Conservation (phyloP, 129 eudicot species). For the Helianthus tuberosus region DNA sequence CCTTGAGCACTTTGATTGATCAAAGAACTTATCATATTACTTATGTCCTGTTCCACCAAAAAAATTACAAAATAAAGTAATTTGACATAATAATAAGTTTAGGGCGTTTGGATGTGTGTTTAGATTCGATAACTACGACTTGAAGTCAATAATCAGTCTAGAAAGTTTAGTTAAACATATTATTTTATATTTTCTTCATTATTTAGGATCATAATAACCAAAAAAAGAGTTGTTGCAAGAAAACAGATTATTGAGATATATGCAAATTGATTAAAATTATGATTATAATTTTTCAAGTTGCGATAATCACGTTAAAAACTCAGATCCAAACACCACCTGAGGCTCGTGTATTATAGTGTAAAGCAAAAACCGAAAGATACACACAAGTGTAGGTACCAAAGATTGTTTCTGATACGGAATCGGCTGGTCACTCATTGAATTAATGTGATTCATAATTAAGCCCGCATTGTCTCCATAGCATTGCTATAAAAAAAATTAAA, state of each 20-base stretch:
- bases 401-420: conserved; percentile 43
- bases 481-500: conserved; percentile 30
- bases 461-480: conserved; percentile 32
- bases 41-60: conserved; percentile 42
- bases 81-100: neutral
- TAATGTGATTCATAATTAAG: conserved; percentile 33
- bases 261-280: neutral
- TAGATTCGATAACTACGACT: neutral
- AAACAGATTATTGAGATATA: neutral
- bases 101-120: conserved; percentile 11
- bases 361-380: conserved; percentile 23
- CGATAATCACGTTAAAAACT: conserved; percentile 1
- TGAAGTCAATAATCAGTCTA: conserved; percentile 6
- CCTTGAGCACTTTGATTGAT: conserved; percentile 43
- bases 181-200: neutral
- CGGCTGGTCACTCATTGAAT: conserved; percentile 20
- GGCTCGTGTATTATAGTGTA: neutral
- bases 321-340: conserved; percentile 2
- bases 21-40: conserved; percentile 28
- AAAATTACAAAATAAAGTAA: conserved; percentile 15
- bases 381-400: conserved; percentile 36
- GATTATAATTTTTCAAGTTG: neutral
- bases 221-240: neutral
- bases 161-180: neutral
- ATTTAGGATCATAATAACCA: neutral